Conservation (phyloP, 139 green algal species). For the Tetradesmus lagerheimii region DNA sequence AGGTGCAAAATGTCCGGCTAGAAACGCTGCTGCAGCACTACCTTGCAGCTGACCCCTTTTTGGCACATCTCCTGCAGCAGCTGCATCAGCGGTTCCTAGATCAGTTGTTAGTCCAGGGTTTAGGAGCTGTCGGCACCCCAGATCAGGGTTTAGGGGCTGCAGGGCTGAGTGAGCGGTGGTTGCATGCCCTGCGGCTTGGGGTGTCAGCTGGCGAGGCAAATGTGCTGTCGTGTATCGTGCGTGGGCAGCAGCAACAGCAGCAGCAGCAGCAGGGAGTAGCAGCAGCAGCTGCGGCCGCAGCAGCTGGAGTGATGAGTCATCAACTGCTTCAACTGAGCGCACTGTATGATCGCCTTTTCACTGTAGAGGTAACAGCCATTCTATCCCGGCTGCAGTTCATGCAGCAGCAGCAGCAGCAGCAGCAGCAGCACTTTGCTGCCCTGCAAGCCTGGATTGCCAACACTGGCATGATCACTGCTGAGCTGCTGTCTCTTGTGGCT, state of each 20-base stretch:
- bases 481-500: neutral
- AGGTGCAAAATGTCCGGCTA: neutral
- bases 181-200: neutral
- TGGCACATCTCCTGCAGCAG: neutral
- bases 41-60: neutral
- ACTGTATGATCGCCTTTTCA: neutral
- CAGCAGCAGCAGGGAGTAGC: neutral
- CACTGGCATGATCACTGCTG: neutral
- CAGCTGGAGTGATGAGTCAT: neutral
- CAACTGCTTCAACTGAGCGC: neutral
- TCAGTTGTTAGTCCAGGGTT: neutral
- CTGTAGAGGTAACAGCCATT: neutral
- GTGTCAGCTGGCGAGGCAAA: neutral
- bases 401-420: conserved; percentile 7
- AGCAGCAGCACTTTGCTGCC: neutral
- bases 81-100: neutral
- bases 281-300: conserved; percentile 1
- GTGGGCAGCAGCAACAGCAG: neutral
- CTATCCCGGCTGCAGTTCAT: neutral
- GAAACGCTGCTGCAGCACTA: neutral
- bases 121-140: neutral
- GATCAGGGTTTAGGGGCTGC: neutral
- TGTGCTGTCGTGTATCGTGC: neutral
- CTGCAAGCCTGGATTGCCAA: neutral
- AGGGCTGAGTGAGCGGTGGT: neutral